Evolutionary conservation across 768 basidiomycete species (phyloP), one percentile per base, ranked within the genome.

Genomic region (Trametes cingulata): DNA sequence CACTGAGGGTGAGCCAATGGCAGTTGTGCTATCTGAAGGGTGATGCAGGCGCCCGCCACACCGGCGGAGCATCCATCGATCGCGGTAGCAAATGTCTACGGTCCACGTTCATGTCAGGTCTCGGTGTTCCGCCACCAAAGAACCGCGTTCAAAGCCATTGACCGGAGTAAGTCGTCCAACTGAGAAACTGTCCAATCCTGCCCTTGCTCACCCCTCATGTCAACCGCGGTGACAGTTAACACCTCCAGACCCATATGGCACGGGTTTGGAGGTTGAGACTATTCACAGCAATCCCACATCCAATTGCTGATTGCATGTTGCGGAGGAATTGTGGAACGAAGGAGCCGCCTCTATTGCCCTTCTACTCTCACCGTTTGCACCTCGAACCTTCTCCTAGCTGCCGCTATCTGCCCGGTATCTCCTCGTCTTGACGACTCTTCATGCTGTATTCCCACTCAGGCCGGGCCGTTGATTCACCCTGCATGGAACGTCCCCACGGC

Each of bases 391-490:
- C 43, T 43, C 5, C 49, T 45, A 25, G 17, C 13, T 54, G 42
- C 22, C 39, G 19, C 48, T 56, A 61, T 61, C 60, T 12, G 25
- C 22, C 24, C 52, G 22, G 40, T 55, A 50, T 24, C 53, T 20
- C 22, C 22, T 10, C 29, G n/a, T 42, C 13, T n/a, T 17, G 6
- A 43, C 2, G 27, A 40, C 5, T n/a, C 25, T 43, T 20, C 10
- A n/a, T 35, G 53, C 53, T n/a, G n/a, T 14, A n/a, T 61, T 61
- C 60, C 52, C 60, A 61, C 60, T 37, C 6, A 20, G 10, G 2
- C 40, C 53, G 53, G 60, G 53, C 60, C 60, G 60, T 61, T 27
- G 40, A 50, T 51, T 61, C 60, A 51, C 24, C 53, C 40, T 33
- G 13, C 33, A 10, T n/a, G 9, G 10, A 19, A 17, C 6, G 40